Conservation (phyloP, 78 protist species). For the Blattamonas nauphoetae region DNA sequence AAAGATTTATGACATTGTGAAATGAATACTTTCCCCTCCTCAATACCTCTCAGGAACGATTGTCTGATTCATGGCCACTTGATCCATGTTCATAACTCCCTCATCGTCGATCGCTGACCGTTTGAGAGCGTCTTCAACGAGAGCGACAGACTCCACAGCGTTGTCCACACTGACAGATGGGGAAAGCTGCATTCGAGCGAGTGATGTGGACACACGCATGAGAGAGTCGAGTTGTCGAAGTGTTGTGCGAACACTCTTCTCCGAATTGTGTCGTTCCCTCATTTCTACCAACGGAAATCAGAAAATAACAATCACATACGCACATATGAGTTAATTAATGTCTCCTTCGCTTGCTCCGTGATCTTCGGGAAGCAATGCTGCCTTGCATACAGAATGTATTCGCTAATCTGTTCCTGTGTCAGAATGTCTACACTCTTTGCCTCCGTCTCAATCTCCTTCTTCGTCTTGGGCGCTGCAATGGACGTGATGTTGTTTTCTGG, state of each 20-base stretch:
- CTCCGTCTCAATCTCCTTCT: background rate
- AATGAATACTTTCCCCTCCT: no score
- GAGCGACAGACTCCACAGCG: slow-evolving; percentile 74
- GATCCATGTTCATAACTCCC: no score
- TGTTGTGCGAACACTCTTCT: slow-evolving; percentile 78
- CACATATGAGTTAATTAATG: background rate
- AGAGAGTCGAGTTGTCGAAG: slow-evolving; percentile 95
- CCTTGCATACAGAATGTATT: slow-evolving; percentile 78
- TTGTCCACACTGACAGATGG: slow-evolving; percentile 63
- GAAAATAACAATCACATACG: background rate
- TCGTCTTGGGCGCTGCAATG: background rate
- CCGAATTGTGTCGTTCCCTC: background rate
- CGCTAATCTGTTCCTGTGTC: slow-evolving; percentile 22
- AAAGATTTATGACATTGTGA: no score
- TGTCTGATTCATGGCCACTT: no score
- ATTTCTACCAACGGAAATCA: background rate
- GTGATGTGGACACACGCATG: slow-evolving; percentile 83
- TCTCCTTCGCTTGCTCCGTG: slow-evolving; percentile 15
- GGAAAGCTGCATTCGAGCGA: slow-evolving; percentile 39
- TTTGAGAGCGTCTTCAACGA: slow-evolving; percentile 65
- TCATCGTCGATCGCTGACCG: slow-evolving; percentile 82
- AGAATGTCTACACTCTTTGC: slow-evolving; percentile 19
- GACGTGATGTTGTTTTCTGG: background rate
- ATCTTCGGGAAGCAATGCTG: slow-evolving; percentile 53
- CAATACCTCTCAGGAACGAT: no score